These are phyloP conservation scores for Fraxinus ornus DNA, from an alignment of 305 asterid species.

Conservation along the genomic window DNA sequence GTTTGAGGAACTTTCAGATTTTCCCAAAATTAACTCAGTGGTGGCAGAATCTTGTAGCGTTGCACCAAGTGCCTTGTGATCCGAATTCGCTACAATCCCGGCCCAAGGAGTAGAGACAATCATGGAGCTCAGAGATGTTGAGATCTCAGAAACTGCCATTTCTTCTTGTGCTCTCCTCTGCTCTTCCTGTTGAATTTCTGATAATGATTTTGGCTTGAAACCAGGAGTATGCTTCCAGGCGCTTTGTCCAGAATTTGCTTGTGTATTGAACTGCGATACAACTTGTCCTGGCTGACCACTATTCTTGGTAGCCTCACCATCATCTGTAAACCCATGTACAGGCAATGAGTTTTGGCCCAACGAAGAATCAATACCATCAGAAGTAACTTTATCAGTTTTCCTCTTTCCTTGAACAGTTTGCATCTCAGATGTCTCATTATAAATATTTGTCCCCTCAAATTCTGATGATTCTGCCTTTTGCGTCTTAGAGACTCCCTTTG, in stretches of 20 bases:
- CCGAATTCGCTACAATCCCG: conserved; percentile 49
- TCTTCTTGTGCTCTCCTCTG: conserved; percentile 63
- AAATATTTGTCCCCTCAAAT: conserved; percentile 28
- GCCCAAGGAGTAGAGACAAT: conserved; percentile 55
- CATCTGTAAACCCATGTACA: conserved; percentile 15
- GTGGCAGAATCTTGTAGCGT: conserved; percentile 33
- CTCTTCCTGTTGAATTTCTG: conserved; percentile 85
- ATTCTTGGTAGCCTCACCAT: conserved; percentile 26
- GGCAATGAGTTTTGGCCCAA: conserved; percentile 26
- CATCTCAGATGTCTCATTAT: conserved; percentile 31
- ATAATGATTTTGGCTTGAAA: conserved; percentile 68
- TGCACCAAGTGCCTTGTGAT: conserved; percentile 43
- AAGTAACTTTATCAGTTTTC: conserved; percentile 27
- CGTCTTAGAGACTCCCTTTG: conserved; percentile 38
- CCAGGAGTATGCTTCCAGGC: conserved; percentile 94
- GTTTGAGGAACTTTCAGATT: conserved; percentile 33
- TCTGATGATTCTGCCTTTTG: conserved; percentile 42
- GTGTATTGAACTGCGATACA: conserved; percentile 31
- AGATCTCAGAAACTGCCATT: conserved; percentile 40
- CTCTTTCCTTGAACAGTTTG: conserved; percentile 30
- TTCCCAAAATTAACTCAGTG: conserved; percentile 30
- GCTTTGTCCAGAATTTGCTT: conserved; percentile 42
- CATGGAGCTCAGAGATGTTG: conserved; percentile 44
- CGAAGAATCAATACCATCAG: conserved; percentile 23
- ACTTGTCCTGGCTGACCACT: conserved; percentile 33